phyloP scores from a whole-genome alignment of 352 stramenopile genomes.

The Phytopythium mirpurense region DNA sequence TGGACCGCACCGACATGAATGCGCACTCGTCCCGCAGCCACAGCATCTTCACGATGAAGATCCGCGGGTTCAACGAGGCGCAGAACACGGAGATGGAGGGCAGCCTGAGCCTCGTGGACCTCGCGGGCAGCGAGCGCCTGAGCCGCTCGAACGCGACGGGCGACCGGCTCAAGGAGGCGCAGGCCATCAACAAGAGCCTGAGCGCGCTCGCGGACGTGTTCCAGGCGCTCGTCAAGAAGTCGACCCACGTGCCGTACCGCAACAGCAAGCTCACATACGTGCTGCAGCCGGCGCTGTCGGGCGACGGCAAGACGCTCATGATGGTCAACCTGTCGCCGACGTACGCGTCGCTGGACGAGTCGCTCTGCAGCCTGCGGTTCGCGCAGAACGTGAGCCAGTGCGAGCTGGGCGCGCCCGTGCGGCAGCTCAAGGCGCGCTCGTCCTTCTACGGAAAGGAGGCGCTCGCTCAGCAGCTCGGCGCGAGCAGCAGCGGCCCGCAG shows the following conservation, averaged over 20 bases:
- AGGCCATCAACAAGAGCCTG: slow-evolving; percentile 99
- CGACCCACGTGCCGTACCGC: slow-evolving; percentile 95
- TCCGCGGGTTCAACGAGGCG: slow-evolving; percentile 80
- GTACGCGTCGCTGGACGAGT: slow-evolving; percentile 93
- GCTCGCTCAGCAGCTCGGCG: background rate
- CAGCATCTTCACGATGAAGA: slow-evolving; percentile 97
- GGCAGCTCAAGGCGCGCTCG: slow-evolving; percentile 69
- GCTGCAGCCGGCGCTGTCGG: slow-evolving; percentile 97
- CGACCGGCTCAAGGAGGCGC: slow-evolving; percentile 94
- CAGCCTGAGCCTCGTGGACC: slow-evolving; percentile 90
- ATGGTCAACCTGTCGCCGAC: slow-evolving; percentile 99
- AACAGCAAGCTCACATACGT: slow-evolving; percentile 99
- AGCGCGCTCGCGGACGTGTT: slow-evolving; percentile 99
- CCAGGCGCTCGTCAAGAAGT: slow-evolving; percentile 94
- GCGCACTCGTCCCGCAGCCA: slow-evolving; percentile 96
- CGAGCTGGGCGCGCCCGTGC: slow-evolving; percentile 93
- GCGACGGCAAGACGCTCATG: slow-evolving; percentile 99
- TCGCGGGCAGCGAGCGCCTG: slow-evolving; percentile 96
- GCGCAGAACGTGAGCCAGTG: slow-evolving; percentile 96
- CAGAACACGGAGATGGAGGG: slow-evolving; percentile 90
- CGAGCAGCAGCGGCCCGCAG: slow-evolving; percentile 3
- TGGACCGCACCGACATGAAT: slow-evolving; percentile 98
- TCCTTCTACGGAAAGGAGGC: slow-evolving; percentile 13
- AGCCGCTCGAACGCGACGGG: slow-evolving; percentile 90
- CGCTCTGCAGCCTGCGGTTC: slow-evolving; percentile 98